Conservation (phyloP, 2,329 filamentous ascomycete species). For the Apiospora kogelbergensis region DNA sequence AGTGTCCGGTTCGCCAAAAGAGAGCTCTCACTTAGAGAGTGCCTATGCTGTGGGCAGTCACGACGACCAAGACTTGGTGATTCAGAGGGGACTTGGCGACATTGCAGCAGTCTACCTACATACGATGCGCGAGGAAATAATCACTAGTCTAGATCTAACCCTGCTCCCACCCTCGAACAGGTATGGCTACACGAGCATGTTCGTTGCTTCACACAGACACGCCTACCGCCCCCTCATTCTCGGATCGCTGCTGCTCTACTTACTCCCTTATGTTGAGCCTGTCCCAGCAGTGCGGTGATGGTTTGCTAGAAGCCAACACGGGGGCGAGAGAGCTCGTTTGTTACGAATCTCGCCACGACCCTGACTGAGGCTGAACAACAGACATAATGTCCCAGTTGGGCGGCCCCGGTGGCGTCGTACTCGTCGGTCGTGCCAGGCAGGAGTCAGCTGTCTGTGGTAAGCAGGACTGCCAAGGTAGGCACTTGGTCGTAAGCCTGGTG, state of each 20-base stretch:
- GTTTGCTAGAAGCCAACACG: neutral
- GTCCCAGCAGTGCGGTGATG: neutral
- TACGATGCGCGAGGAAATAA: neutral
- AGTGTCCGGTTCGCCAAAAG: neutral
- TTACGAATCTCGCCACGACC: neutral
- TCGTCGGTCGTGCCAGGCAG: neutral
- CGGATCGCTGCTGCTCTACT: neutral
- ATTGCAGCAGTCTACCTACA: neutral
- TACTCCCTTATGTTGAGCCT: neutral
- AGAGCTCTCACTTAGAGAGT: neutral
- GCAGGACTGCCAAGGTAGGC: neutral
- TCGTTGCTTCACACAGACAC: neutral
- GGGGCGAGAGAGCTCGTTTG: neutral
- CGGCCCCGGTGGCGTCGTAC: neutral
- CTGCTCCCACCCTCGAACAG: neutral
- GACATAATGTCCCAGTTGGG: neutral
- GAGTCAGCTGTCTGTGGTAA: neutral
- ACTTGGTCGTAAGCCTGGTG: neutral
- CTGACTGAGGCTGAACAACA: neutral
- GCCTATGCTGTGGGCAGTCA: neutral
- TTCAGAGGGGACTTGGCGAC: neutral
- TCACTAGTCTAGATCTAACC: neutral
- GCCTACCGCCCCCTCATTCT: neutral
- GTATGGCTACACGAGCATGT: neutral
- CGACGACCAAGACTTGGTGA: neutral